Conservation (phyloP, 768 basidiomycete species). For the Agaricus bisporus region DNA sequence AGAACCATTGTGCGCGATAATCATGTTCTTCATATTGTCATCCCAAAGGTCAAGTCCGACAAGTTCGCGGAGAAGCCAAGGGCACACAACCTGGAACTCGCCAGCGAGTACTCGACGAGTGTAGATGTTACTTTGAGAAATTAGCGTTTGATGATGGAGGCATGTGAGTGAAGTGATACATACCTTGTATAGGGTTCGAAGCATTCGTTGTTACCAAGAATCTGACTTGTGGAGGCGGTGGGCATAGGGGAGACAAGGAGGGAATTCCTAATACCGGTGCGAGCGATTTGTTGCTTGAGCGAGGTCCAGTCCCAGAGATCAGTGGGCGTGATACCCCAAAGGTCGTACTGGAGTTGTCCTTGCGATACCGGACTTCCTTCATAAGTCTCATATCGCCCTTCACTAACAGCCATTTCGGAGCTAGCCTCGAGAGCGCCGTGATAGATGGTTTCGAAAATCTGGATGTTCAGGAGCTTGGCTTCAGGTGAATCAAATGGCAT, state of each 20-base stretch:
- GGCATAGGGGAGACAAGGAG: constrained; percentile 96
- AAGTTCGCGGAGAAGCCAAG: constrained; percentile 97
- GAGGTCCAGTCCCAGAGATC: constrained; percentile 91
- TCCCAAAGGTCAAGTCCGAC: constrained; percentile 95
- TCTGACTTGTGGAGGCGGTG: constrained; percentile 97
- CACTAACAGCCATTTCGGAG: constrained; percentile 72
- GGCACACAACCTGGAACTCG: constrained; percentile 99
- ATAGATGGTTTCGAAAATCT: constrained; percentile 99
- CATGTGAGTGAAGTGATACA: constrained; percentile 16
- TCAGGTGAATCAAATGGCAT: constrained; percentile 91
- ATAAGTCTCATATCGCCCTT: constrained; percentile 86
- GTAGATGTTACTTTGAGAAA: constrained; percentile 78
- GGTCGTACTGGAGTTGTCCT: constrained; percentile 88
- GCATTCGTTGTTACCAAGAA: constrained; percentile 97
- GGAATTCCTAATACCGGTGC: constrained; percentile 83
- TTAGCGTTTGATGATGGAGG: constrained; percentile 3
- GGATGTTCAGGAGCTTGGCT: constrained; percentile 83
- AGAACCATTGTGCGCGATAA: constrained; percentile 93
- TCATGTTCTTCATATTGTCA: constrained; percentile 98
- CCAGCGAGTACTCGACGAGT: constrained; percentile 98
- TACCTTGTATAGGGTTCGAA: constrained; percentile 98
- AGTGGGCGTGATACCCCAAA: constrained; percentile 90
- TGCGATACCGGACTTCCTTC: constrained; percentile 84
- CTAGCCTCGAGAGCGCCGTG: constrained; percentile 91
- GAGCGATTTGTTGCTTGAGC: constrained; percentile 81